Base-by-base conservation (phyloP, 2,329 filamentous ascomycete species). In the Tolypocladium inflatum region DNA sequence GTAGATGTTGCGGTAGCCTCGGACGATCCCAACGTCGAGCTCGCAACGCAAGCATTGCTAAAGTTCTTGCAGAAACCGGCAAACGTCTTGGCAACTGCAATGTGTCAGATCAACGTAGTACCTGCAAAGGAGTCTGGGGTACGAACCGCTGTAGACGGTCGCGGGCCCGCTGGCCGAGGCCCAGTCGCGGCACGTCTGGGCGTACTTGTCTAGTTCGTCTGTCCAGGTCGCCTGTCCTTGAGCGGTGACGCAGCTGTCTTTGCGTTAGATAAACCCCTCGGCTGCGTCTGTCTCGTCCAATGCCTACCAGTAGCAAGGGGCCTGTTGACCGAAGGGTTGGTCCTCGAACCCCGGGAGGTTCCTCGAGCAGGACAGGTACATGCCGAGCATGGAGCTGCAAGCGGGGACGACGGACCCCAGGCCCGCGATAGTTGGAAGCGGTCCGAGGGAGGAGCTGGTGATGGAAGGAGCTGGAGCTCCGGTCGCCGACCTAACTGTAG, bases 221-320 rank as follows among this genome's bases (percentile, higher is more conserved):
- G 67, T 71, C 67, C 68, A 71, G 33, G 58, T 63, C 8, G 64
- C 57, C 1, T 52, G 54, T 15, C 61, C 56, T 17, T 57, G 61
- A 7, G 56, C 53, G 17, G 63, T 64, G 43, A 60, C 61, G 57
- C 66, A 70, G 61, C 64, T 69, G 52, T 8, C 19, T 39, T 19
- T 30, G n/a, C 17, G 30, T 41, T 26, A 48, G 26, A 35, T 33
- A 38, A 21, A 19, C 11, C 10, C 2, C 5, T 19, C 0, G 30
- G 0, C 19, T 0, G 19, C 7, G 19, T 21, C 8, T 4, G 15
- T n/a, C 7, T 37, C 10, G 30, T 21, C 21, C 19, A 35, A 7
- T 2, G 15, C 68, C 59, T 55, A 71, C 70, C 70, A 71, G 62
- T 69, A 71, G 63, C 70, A 72, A 21, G 63, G 60, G 21, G 70